phyloP scores from a whole-genome alignment of 306 rosid species.

The Fragaria iinumae region DNA sequence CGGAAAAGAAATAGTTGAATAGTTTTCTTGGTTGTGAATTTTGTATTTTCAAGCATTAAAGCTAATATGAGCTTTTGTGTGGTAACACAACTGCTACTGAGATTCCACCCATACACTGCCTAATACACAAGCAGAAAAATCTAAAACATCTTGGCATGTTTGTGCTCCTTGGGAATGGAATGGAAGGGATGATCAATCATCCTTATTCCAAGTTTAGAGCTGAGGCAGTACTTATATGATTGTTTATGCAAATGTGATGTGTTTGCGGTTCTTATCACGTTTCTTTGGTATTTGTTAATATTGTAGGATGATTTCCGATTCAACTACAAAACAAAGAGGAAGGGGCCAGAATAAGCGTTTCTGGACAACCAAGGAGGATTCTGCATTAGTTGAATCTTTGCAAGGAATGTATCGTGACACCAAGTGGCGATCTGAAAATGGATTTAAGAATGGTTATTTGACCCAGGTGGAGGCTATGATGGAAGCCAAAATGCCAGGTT shows the following conservation, averaged over 20 bases:
- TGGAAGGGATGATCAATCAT: background rate
- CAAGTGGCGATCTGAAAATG: conserved; percentile 14
- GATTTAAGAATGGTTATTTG: conserved; percentile 18
- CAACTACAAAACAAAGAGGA: conserved; percentile 7
- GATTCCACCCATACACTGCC: background rate
- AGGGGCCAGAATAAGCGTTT: conserved; percentile 16
- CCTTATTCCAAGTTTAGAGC: background rate
- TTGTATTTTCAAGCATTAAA: background rate
- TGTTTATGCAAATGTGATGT: background rate
- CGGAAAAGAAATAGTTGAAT: background rate
- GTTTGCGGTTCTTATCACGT: background rate
- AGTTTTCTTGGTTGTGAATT: background rate
- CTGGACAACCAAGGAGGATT: conserved; percentile 22
- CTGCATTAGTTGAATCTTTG: conserved; percentile 14
- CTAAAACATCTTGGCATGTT: background rate
- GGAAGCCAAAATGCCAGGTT: conserved; percentile 18
- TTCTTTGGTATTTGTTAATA: background rate
- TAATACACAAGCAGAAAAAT: background rate
- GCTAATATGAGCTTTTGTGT: background rate
- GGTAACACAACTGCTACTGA: background rate
- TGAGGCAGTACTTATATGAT: background rate
- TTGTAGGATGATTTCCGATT: conserved; percentile 7
- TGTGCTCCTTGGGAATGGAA: background rate
- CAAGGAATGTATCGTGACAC: conserved; percentile 7
- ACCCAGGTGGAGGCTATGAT: conserved; percentile 13